Evolutionary conservation across 2,329 filamentous ascomycete species (phyloP).

Genomic region (Purpureocillium takamizusanense): DNA sequence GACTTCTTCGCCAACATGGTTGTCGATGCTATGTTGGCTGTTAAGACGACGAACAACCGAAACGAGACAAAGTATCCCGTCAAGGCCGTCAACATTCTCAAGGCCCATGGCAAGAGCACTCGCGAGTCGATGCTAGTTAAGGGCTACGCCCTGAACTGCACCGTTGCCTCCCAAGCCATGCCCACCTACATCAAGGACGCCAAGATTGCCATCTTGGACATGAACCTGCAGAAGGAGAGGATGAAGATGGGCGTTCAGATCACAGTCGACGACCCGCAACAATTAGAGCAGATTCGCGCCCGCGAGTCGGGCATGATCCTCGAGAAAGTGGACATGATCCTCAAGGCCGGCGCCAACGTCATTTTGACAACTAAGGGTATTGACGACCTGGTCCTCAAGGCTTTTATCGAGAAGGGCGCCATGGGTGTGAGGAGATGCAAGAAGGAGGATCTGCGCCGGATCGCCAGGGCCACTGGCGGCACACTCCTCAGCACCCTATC

Average conservation of each 20-base stretch:
- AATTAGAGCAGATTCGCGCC: conserved; percentile 93
- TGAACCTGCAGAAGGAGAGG: conserved; percentile 97
- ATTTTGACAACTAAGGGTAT: conserved; percentile 97
- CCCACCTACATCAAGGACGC: conserved; percentile 84
- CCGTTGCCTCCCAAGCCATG: conserved; percentile 97
- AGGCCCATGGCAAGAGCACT: conserved; percentile 91
- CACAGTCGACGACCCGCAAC: conserved; percentile 92
- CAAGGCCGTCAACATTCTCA: conserved; percentile 97
- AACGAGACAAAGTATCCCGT: conserved; percentile 94
- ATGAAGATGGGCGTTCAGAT: conserved; percentile 99
- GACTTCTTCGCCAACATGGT: conserved; percentile 98
- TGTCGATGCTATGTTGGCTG: conserved; percentile 89
- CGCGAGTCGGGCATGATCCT: conserved; percentile 88
- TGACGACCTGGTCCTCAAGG: conserved; percentile 89
- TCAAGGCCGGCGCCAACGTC: conserved; percentile 95
- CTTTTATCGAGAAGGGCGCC: conserved; percentile 86
- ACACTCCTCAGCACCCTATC: conserved; percentile 89
- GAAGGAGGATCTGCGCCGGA: conserved; percentile 94
- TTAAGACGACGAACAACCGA: conserved; percentile 87
- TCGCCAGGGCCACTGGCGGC: conserved; percentile 91
- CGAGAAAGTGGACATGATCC: conserved; percentile 91
- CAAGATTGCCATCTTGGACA: conserved; percentile 94
- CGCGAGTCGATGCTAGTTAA: conserved; percentile 85
- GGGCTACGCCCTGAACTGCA: conserved; percentile 97
- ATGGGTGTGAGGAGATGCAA: conserved; percentile 96